Conservation (phyloP, 768 basidiomycete species). For the Termitomyces sp. region DNA sequence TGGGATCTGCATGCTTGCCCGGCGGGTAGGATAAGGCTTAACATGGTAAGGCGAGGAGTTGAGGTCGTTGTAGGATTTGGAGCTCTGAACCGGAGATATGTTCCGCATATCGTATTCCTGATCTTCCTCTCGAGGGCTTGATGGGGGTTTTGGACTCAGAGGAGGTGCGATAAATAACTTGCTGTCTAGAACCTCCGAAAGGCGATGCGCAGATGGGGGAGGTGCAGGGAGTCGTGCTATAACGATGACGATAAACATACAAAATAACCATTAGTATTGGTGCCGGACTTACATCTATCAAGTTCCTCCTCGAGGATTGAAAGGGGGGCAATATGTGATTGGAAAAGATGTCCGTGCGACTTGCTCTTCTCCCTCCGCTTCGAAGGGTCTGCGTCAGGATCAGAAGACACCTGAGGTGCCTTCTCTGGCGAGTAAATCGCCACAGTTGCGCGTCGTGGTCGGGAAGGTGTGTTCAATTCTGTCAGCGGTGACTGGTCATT, state of each 20-base stretch:
- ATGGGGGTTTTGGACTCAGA: slow-evolving; percentile 24
- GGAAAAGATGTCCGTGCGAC: slow-evolving; percentile 61
- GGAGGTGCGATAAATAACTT: slow-evolving; percentile 63
- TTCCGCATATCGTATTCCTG: slow-evolving; percentile 25
- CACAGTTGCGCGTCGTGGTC: slow-evolving; percentile 62
- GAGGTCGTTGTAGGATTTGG: slow-evolving; percentile 48
- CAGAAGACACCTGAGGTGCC: slow-evolving; percentile 18
- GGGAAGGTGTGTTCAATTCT: slow-evolving; percentile 39
- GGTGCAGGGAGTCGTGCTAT: slow-evolving; percentile 36
- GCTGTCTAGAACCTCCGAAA: slow-evolving; percentile 68
- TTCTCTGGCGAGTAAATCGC: slow-evolving; percentile 57
- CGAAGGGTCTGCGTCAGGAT: slow-evolving; percentile 44
- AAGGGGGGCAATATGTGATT: slow-evolving; percentile 64
- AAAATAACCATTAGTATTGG: not conserved
- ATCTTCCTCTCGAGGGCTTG: slow-evolving; percentile 31
- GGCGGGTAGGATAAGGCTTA: slow-evolving; percentile 53
- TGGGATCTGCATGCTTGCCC: slow-evolving; percentile 32
- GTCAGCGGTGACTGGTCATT: slow-evolving; percentile 27
- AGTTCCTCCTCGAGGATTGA: slow-evolving; percentile 63
- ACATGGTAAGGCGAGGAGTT: slow-evolving; percentile 61
- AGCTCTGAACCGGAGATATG: slow-evolving; percentile 23
- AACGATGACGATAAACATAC: not conserved
- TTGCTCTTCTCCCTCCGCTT: slow-evolving; percentile 64
- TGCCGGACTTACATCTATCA: slow-evolving; percentile 47
- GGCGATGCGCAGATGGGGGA: slow-evolving; percentile 46